Conservation (phyloP, 164 flowering plant species). For the Macadamia tetraphylla region DNA sequence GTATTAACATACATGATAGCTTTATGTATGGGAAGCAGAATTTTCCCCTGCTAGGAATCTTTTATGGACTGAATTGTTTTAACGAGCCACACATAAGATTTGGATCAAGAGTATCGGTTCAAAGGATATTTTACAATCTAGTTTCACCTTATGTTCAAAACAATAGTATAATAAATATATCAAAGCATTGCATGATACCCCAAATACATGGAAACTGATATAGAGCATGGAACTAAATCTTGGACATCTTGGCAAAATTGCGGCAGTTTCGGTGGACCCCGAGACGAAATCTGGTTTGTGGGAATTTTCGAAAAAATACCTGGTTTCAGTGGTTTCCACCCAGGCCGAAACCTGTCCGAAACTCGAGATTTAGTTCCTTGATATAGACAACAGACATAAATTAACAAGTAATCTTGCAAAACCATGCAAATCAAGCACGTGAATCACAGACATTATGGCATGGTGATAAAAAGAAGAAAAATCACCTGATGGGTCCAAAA, state of each 20-base stretch:
- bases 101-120: neutral
- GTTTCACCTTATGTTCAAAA: neutral
- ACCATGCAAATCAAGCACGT: neutral
- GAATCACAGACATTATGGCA: neutral
- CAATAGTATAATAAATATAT: neutral
- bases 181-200: neutral
- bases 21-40: too few species aligned
- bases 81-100: neutral
- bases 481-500: slow-evolving; percentile 83
- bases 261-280: too few species aligned
- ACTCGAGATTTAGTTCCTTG: too few species aligned
- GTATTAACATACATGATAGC: too few species aligned
- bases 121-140: neutral
- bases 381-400: too few species aligned
- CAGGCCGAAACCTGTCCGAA: too few species aligned
- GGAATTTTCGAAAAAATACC: too few species aligned
- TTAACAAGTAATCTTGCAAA: neutral
- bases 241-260: too few species aligned
- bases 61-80: neutral
- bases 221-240: too few species aligned
- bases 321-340: too few species aligned
- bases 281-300: too few species aligned
- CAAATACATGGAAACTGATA: too few species aligned
- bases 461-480: neutral
- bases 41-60: neutral